Evolutionary conservation across 148 eudicot species (phyloP), one percentile per base, ranked within the genome.

Genomic region (Spergularia marina): DNA sequence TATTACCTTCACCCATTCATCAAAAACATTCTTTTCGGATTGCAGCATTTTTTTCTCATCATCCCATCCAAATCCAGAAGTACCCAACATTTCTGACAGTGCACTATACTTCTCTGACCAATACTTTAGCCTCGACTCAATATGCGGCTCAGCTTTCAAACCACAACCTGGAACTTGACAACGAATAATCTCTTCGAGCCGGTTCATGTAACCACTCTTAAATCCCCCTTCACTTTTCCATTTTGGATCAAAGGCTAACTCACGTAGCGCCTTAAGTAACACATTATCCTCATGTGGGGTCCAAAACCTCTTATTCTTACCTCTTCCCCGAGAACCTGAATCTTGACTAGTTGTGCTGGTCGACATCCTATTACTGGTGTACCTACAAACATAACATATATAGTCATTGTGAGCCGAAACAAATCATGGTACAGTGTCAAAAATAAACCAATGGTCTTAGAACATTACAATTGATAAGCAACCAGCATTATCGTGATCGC

Each of bases 181-280:
- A 2, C 41, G 30, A 61, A 74, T 53, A 40, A 74, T 21, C 30
- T 63, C 70, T 62, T 62, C 77, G 9, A 74, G 54, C 4, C 61
- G 70, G 14, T 10, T 47, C 77, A 63, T 74, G 14, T 74, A 74
- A 13, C 69, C 61, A 34, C 60, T 62, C 34, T 49, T 34, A 17
- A 74, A 63, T 6, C 70, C 70, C 23, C 12, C 23, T 12, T 74
- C 70, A 63, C 58, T 16, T 53, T 41, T 74, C 77, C 70, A 74
- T 49, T 64, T 64, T 2, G 69, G 58, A 53, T 74, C 60, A 25
- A 34, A 9, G 52, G 59, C 56, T 64, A 61, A 25, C 58, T 74
- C 76, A 25, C 21, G 57, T 30, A 74, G 52, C 6, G 76, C 41
- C 4, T 14, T 23, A 14, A 74, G 13, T 49, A 74, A 30, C 9